Evolutionary conservation across 108 stramenopile genomes (phyloP).

Genomic region (Mediolabrus comicus): DNA sequence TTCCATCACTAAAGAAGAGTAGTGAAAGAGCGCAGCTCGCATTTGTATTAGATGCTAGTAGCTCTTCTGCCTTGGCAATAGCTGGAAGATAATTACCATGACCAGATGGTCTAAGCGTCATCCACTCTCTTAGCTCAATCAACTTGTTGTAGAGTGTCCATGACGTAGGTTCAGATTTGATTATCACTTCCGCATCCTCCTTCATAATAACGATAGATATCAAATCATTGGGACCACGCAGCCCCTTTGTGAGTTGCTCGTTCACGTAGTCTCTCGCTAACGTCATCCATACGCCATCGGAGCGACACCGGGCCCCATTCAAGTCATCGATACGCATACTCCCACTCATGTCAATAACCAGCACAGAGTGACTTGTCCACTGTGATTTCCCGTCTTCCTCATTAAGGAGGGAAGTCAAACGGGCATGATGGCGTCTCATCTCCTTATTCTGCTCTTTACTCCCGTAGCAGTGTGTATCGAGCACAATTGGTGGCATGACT

Average conservation of each 20-base stretch:
- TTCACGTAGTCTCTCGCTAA: slow-evolving; percentile 49
- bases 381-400: neutral
- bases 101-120: slow-evolving; percentile 12
- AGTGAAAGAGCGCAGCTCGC: slow-evolving; percentile 51
- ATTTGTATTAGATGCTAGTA: slow-evolving; percentile 19
- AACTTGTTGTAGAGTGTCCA: slow-evolving; percentile 49
- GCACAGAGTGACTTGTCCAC: slow-evolving; percentile 53
- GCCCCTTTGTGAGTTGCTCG: slow-evolving; percentile 5
- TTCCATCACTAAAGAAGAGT: slow-evolving; percentile 58
- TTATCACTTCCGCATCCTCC: slow-evolving; percentile 28
- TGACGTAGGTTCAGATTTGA: slow-evolving; percentile 26
- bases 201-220: slow-evolving; percentile 44
- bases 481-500: slow-evolving; percentile 26
- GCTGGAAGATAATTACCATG: slow-evolving; percentile 57
- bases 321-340: slow-evolving; percentile 55
- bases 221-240: slow-evolving; percentile 14
- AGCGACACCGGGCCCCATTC: slow-evolving; percentile 44
- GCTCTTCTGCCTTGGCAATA: slow-evolving; percentile 28
- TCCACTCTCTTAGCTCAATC: slow-evolving; percentile 35
- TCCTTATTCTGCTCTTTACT: slow-evolving; percentile 1
- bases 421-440: neutral
- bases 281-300: slow-evolving; percentile 57
- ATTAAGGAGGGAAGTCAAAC: neutral
- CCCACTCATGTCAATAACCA: slow-evolving; percentile 58
- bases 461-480: slow-evolving; percentile 11